These are phyloP conservation scores for Talaromyces borbonicus DNA, from an alignment of 495 filamentous ascomycete genomes.

Conservation along the genomic window DNA sequence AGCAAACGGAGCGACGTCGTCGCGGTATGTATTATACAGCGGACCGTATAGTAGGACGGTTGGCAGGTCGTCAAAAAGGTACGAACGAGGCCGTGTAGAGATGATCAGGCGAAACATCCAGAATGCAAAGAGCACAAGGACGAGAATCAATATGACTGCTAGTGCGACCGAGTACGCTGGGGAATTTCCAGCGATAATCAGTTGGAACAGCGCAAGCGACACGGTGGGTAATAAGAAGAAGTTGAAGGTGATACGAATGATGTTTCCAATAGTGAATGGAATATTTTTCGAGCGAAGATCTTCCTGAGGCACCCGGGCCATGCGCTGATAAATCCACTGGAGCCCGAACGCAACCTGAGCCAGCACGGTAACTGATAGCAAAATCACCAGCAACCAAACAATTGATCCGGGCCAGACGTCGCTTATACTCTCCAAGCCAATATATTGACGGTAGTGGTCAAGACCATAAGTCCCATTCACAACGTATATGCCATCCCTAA, in stretches of 20 bases:
- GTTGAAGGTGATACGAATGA: constrained; percentile 83
- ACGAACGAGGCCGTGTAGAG: constrained; percentile 68
- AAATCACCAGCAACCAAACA: constrained; percentile 70
- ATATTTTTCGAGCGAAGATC: constrained; percentile 85
- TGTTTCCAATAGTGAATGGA: constrained; percentile 82
- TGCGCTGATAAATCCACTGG: constrained; percentile 62
- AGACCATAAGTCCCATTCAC: constrained; percentile 64
- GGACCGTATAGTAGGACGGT: constrained; percentile 87
- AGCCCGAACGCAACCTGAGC: constrained; percentile 66
- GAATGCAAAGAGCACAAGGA: constrained; percentile 59
- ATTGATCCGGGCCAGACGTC: constrained; percentile 94
- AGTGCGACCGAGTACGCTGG: constrained; percentile 58
- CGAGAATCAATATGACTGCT: constrained; percentile 62
- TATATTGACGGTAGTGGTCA: constrained; percentile 64
- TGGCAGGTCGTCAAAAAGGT: constrained; percentile 84
- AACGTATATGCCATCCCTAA: constrained; percentile 80
- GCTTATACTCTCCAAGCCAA: constrained; percentile 64
- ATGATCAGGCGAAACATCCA: constrained; percentile 75
- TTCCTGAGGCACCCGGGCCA: constrained; percentile 65
- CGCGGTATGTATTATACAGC: constrained; percentile 93
- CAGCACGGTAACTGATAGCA: constrained; percentile 55
- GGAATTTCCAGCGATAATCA: constrained; percentile 63
- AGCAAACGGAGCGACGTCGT: constrained; percentile 81
- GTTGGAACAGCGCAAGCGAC: constrained; percentile 78
- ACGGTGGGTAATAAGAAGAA: constrained; percentile 84